Conservation (phyloP, 176 grass and related monocot genomes). For the Microstegium vimineum region DNA sequence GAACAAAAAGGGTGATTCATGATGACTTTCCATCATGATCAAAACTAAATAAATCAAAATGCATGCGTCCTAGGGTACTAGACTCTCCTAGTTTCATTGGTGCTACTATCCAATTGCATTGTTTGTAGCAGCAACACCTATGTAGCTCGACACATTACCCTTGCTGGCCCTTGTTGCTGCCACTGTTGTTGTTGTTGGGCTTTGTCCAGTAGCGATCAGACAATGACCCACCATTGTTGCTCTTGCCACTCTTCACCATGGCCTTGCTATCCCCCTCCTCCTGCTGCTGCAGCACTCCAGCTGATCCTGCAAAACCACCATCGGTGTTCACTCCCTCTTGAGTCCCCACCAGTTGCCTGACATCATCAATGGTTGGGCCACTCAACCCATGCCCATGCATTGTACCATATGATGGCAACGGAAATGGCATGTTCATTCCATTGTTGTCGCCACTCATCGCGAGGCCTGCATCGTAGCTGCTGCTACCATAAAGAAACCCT, state of each 20-base stretch:
- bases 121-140: not conserved
- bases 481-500: not conserved
- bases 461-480: not conserved
- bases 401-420: not conserved
- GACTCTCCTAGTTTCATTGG: not conserved
- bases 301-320: not conserved
- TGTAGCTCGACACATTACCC: not conserved
- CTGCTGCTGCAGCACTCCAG: not conserved
- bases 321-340: not conserved
- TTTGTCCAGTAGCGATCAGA: not conserved
- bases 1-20: not conserved
- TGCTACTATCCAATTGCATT: not conserved
- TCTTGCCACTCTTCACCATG: not conserved
- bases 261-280: not conserved
- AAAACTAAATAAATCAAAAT: not conserved
- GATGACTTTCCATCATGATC: not conserved
- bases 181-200: not conserved
- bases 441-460: not conserved
- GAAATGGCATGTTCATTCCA: not conserved
- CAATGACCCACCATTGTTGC: not conserved
- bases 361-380: not conserved
- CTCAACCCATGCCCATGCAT: not conserved
- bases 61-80: not conserved
- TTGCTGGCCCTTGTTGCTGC: not conserved
- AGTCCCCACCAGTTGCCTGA: not conserved